A percentile compares a stretch with the other conserved stretches of the same genome.
Conservation (phyloP, 164 flowering plant species). For the Magnolia changhungtana region DNA sequence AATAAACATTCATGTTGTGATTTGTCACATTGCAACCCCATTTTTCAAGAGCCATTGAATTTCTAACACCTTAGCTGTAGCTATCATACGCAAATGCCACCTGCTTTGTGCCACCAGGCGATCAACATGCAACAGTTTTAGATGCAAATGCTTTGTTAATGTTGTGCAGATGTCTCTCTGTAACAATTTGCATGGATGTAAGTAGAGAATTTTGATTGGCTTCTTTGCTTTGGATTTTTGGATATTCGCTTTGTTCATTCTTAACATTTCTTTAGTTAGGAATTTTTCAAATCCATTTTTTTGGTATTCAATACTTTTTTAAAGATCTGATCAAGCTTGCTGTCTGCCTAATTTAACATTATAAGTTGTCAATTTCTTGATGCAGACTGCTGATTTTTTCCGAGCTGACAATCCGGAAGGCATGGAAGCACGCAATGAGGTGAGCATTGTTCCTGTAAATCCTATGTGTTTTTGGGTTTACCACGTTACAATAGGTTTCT, state of each 20-base stretch:
- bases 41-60: too few species aligned
- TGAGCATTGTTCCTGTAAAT: constrained; percentile 21
- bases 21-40: too few species aligned
- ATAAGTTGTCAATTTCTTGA: constrained; percentile 2
- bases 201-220: not conserved
- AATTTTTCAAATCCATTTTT: too few species aligned
- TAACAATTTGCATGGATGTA: not conserved
- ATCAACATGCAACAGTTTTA: too few species aligned
- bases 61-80: too few species aligned
- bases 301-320: not conserved
- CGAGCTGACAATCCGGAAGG: constrained; percentile 97
- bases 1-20: too few species aligned
- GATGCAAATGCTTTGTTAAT: too few species aligned
- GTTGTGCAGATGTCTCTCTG: too few species aligned
- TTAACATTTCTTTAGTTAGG: not conserved
- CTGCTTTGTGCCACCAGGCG: too few species aligned
- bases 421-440: constrained; percentile 97
- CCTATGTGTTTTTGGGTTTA: not conserved
- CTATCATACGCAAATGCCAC: too few species aligned
- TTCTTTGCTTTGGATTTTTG: not conserved
- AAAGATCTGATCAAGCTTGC: not conserved
- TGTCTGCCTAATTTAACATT: not conserved
- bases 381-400: constrained; percentile 97
- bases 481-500: not conserved
- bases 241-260: not conserved